Conservation (phyloP, 2,329 filamentous ascomycete genomes). For the Xylariaceae sp. region DNA sequence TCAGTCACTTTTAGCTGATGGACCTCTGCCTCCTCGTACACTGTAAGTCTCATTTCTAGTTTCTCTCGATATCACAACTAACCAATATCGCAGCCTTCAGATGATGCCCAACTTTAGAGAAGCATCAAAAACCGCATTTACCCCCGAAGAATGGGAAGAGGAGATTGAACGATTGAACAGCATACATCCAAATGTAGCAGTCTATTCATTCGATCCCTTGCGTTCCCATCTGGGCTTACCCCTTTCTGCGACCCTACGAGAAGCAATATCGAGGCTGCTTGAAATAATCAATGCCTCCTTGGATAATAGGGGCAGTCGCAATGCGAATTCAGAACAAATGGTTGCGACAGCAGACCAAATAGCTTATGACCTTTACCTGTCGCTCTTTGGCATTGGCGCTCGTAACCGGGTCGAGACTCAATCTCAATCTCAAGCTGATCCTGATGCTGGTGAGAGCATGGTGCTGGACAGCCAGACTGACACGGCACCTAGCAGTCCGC, state of each 20-base stretch:
- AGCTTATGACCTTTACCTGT: slow-evolving; percentile 30
- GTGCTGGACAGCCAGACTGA: slow-evolving; percentile 26
- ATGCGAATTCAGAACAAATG: slow-evolving; percentile 9
- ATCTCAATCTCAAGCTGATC: slow-evolving; percentile 5
- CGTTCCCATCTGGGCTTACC: slow-evolving; percentile 11
- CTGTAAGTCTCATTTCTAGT: slow-evolving; percentile 20
- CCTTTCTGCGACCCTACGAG: slow-evolving; percentile 19
- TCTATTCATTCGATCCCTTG: slow-evolving; percentile 20
- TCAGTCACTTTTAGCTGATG: slow-evolving; percentile 16
- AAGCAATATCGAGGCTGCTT: slow-evolving; percentile 20
- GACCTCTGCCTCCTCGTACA: slow-evolving; percentile 20
- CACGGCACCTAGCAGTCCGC: slow-evolving; percentile 21
- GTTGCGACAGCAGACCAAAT: slow-evolving; percentile 22
- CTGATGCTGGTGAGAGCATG: slow-evolving; percentile 21
- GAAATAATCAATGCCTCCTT: slow-evolving; percentile 10
- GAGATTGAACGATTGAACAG: slow-evolving; percentile 26
- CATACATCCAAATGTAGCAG: slow-evolving; percentile 19
- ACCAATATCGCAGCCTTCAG: slow-evolving; percentile 22
- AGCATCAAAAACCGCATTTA: slow-evolving; percentile 15
- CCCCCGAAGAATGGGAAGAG: slow-evolving; percentile 23
- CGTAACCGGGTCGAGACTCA: slow-evolving; percentile 11
- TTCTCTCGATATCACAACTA: slow-evolving; percentile 7
- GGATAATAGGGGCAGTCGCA: background rate
- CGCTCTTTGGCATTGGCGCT: slow-evolving; percentile 24
- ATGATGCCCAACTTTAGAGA: slow-evolving; percentile 18